Conservation (phyloP, 495 filamentous ascomycete species). For the Lasiosphaeria hispida region DNA sequence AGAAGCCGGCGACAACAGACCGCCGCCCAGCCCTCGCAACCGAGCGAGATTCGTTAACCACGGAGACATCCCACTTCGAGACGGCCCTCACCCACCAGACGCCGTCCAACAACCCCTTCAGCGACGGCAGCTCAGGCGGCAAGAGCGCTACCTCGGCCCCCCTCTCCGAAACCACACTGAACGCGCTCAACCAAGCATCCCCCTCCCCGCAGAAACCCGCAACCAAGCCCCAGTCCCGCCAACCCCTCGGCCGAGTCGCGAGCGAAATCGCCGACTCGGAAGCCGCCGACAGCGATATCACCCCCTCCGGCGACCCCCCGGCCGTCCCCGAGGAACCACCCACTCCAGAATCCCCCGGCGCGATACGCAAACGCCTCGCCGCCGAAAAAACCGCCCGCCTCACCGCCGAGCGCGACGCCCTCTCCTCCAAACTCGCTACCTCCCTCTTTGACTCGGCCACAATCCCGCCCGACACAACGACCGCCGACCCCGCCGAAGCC, state of each 20-base stretch:
- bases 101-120: slow-evolving; percentile 11
- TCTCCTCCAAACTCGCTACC: slow-evolving; percentile 31
- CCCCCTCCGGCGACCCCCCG: slow-evolving; percentile 3
- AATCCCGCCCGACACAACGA: slow-evolving; percentile 10
- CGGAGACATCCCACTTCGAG: slow-evolving; percentile 28
- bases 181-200: slow-evolving; percentile 36
- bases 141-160: slow-evolving; percentile 24
- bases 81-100: slow-evolving; percentile 39
- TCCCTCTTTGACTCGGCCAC: slow-evolving; percentile 17
- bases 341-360: not conserved
- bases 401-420: slow-evolving; percentile 26
- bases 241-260: slow-evolving; percentile 23
- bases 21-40: not conserved
- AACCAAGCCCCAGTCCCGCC: slow-evolving; percentile 3
- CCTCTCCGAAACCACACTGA: slow-evolving; percentile 40
- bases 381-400: slow-evolving; percentile 14
- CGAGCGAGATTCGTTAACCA: not conserved
- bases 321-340: not conserved
- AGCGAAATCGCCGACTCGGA: slow-evolving; percentile 48
- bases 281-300: slow-evolving; percentile 23
- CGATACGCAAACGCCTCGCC: slow-evolving; percentile 7
- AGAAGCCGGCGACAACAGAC: not conserved
- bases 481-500: slow-evolving; percentile 2
- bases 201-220: slow-evolving; percentile 11
- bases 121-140: slow-evolving; percentile 9